Percentiles rank a stretch among this genome's conserved stretches.
Conservation (phyloP, 768 basidiomycete species). For the Lentinula edodes region DNA sequence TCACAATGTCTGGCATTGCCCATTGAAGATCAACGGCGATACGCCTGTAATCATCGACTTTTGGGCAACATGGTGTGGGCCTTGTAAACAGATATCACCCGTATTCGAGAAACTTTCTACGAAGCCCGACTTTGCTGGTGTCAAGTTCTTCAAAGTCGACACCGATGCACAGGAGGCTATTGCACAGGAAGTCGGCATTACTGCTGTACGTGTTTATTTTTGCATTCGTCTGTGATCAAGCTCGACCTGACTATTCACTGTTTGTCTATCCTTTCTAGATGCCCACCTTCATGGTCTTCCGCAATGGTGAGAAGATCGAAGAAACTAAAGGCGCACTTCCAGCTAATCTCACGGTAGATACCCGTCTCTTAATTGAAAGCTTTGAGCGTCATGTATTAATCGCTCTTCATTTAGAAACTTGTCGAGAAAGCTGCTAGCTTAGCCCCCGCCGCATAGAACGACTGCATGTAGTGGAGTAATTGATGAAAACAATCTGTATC, state of each 20-base stretch:
- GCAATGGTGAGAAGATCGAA: not conserved
- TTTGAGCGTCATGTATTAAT: not conserved
- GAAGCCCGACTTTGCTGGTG: conserved; percentile 17
- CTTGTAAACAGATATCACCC: conserved; percentile 12
- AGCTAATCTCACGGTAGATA: not conserved
- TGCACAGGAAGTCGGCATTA: conserved; percentile 51
- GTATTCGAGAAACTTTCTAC: conserved; percentile 30
- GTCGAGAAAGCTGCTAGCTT: no score
- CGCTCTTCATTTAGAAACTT: not conserved
- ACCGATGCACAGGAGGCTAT: conserved; percentile 55
- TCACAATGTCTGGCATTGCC: not conserved
- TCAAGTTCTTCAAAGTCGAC: conserved; percentile 71
- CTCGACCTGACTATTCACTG: not conserved
- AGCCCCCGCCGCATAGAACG: no score
- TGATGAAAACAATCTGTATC: no score
- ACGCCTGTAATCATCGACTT: conserved; percentile 13
- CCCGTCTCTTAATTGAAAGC: not conserved
- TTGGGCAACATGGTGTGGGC: conserved; percentile 14
- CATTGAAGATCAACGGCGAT: conserved; percentile 10
- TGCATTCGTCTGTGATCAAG: not conserved
- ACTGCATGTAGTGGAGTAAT: no score
- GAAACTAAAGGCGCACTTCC: conserved; percentile 5
- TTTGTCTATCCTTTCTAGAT: not conserved
- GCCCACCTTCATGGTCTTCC: conserved; percentile 9
- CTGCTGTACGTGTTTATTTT: conserved; percentile 42